Evolutionary conservation across 2,329 filamentous ascomycete genomes (phyloP).

Genomic region (Apiospora rasikravindrae): DNA sequence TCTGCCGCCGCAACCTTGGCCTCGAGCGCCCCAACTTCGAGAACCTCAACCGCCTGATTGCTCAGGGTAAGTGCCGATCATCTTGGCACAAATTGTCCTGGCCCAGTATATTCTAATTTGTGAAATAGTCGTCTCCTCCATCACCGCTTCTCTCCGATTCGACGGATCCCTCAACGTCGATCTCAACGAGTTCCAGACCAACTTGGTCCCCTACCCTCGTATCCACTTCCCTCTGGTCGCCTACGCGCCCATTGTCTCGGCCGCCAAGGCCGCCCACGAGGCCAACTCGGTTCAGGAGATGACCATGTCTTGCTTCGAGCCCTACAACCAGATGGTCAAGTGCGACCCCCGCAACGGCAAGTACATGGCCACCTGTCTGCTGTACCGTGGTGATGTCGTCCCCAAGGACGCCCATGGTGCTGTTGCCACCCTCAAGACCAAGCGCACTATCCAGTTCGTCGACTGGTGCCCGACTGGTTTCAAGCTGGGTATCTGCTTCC

Average conservation of each 20-base stretch:
- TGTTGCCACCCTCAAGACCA: conserved; percentile 97
- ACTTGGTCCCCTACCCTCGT: conserved; percentile 97
- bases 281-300: conserved; percentile 98
- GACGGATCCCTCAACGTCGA: conserved; percentile 99
- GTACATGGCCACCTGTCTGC: conserved; percentile 98
- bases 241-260: conserved; percentile 92
- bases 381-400: conserved; percentile 98
- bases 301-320: conserved; percentile 99
- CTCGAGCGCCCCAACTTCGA: conserved; percentile 98
- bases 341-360: conserved; percentile 98
- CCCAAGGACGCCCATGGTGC: conserved; percentile 93
- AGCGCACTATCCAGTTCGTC: conserved; percentile 98
- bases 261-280: conserved; percentile 95
- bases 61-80: conserved; percentile 71
- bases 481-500: conserved; percentile 99
- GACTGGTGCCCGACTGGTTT: conserved; percentile 99
- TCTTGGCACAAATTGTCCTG: neutral
- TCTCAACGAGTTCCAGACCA: conserved; percentile 99
- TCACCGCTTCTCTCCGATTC: conserved; percentile 97
- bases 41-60: conserved; percentile 98
- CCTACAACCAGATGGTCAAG: conserved; percentile 99
- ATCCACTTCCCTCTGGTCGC: conserved; percentile 99
- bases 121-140: conserved; percentile 86
- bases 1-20: conserved; percentile 96
- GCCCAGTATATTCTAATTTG: conserved; percentile 30